Evolutionary conservation across 805 yeast species (phyloP).

Genomic region (Wickerhamiella shivajii): DNA sequence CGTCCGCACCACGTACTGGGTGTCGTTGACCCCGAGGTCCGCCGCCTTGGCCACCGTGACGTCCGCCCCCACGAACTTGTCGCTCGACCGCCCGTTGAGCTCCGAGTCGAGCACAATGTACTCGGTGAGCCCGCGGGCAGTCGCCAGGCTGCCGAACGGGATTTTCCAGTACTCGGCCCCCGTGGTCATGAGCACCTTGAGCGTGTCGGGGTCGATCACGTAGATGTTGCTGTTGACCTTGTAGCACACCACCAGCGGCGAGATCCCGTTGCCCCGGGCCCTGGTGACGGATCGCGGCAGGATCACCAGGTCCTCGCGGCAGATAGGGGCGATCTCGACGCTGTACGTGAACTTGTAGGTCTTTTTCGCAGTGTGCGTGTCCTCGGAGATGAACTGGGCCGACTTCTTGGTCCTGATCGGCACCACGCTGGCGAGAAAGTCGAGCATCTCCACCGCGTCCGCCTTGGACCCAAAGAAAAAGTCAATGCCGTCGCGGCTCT

Average conservation of each 20-base stretch:
- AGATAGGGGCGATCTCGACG: constrained; percentile 82
- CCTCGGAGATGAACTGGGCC: constrained; percentile 76
- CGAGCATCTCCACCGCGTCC: constrained; percentile 86
- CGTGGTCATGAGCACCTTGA: constrained; percentile 62
- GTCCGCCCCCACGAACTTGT: constrained; percentile 75
- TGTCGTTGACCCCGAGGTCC: constrained; percentile 79
- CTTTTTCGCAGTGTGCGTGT: constrained; percentile 80
- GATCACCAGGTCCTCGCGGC: constrained; percentile 84
- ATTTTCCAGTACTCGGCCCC: constrained; percentile 66
- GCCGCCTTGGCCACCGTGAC: constrained; percentile 77
- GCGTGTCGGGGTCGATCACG: constrained; percentile 70
- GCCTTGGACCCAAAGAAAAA: constrained; percentile 75
- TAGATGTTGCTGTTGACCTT: constrained; percentile 73
- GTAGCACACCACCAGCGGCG: constrained; percentile 71
- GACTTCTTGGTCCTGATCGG: constrained; percentile 72
- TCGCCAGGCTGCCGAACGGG: constrained; percentile 61
- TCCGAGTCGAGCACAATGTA: constrained; percentile 89
- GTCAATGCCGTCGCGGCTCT: constrained; percentile 81
- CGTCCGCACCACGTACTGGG: constrained; percentile 68
- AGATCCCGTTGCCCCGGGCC: constrained; percentile 54
- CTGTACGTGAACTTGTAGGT: constrained; percentile 79
- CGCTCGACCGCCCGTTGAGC: constrained; percentile 67
- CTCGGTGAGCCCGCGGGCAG: constrained; percentile 61
- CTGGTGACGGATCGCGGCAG: constrained; percentile 71
- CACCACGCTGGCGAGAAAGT: constrained; percentile 66